Conservation (phyloP, 2,329 filamentous ascomycete species). For the Fusarium citri region DNA sequence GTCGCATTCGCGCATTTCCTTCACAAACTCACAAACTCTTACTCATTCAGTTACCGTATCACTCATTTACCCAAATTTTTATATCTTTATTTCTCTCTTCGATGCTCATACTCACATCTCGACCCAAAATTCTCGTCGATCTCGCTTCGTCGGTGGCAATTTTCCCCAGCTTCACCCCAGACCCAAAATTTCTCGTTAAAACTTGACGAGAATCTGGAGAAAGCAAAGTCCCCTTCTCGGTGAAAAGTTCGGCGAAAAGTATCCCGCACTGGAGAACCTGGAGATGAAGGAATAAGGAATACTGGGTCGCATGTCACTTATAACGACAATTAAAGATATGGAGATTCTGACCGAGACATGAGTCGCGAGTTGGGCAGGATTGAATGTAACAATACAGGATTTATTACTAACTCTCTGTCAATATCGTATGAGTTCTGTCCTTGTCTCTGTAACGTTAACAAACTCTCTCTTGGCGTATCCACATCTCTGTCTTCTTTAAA, state of each 20-base stretch:
- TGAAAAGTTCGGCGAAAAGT: slow-evolving; percentile 18
- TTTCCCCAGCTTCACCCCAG: slow-evolving; percentile 29
- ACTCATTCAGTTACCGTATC: background rate
- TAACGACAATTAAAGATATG: background rate
- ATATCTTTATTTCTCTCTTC: background rate
- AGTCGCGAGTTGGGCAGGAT: background rate
- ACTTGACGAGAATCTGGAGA: slow-evolving; percentile 11
- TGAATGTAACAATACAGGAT: background rate
- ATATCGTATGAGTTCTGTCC: background rate
- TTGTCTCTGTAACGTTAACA: background rate
- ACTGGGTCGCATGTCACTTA: slow-evolving; percentile 5
- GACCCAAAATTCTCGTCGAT: background rate
- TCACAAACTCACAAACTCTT: accelerated
- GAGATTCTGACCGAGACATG: background rate
- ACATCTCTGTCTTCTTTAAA: slow-evolving; percentile 1
- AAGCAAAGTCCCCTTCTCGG: slow-evolving; percentile 6
- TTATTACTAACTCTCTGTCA: background rate
- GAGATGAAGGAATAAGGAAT: no score
- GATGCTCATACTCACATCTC: background rate
- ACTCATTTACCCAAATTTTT: no score
- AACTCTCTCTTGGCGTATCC: slow-evolving; percentile 3
- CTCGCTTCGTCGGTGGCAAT: slow-evolving; percentile 4
- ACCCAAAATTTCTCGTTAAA: slow-evolving; percentile 22
- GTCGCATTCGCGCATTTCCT: background rate
- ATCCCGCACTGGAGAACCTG: slow-evolving; percentile 9